These are phyloP conservation scores for Oidiodendron maius DNA, from an alignment of 495 filamentous ascomycete species.

Conservation along the genomic window DNA sequence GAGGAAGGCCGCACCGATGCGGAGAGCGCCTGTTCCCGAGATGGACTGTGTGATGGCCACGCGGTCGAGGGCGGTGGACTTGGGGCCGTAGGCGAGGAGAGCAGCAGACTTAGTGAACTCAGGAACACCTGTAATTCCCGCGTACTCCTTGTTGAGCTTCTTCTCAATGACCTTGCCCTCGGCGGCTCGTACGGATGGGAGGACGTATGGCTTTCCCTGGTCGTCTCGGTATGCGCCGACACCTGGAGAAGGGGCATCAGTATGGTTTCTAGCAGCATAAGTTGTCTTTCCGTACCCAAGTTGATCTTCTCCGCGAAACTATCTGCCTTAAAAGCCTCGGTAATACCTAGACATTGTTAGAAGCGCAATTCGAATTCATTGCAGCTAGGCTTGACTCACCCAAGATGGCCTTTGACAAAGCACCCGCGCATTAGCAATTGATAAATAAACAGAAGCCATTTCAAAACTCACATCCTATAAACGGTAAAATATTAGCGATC, in stretches of 20 bases:
- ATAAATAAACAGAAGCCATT: background rate
- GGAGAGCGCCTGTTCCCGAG: conserved; percentile 92
- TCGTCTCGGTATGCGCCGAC: conserved; percentile 88
- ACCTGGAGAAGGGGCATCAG: too few species aligned
- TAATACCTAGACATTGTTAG: conserved; percentile 60
- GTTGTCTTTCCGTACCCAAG: conserved; percentile 54
- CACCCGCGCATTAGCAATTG: conserved; percentile 11
- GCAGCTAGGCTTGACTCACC: conserved; percentile 39
- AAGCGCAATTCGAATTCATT: conserved; percentile 5
- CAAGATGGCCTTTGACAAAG: conserved; percentile 60
- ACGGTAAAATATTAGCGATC: conserved; percentile 26
- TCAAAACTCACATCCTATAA: conserved; percentile 56
- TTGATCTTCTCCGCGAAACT: conserved; percentile 91
- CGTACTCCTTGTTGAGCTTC: conserved; percentile 91
- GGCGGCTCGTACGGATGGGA: conserved; percentile 84
- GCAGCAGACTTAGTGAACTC: conserved; percentile 90
- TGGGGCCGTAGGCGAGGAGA: conserved; percentile 79
- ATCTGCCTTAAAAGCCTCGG: conserved; percentile 98
- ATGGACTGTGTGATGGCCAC: conserved; percentile 95
- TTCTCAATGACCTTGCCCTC: conserved; percentile 79
- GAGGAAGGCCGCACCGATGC: conserved; percentile 92
- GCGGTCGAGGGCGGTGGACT: conserved; percentile 69
- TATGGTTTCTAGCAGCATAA: too few species aligned
- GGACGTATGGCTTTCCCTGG: conserved; percentile 93
- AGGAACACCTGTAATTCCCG: conserved; percentile 92